Evolutionary conservation across 768 basidiomycete genomes (phyloP).

Genomic region (Leccinum rimulosum): DNA sequence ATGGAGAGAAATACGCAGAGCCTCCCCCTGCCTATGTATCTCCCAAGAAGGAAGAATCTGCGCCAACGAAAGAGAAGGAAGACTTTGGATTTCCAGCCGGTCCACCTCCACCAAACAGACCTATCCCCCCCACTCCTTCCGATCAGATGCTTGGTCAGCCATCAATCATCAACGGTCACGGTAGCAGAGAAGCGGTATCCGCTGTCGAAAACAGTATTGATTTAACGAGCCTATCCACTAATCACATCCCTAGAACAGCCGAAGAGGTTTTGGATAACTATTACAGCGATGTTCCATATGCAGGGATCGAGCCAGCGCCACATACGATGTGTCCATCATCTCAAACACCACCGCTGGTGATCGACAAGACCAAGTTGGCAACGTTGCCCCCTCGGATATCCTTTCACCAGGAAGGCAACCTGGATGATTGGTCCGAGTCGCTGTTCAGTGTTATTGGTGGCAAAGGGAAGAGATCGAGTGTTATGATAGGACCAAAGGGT

Average conservation of each 20-base stretch:
- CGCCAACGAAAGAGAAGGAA: slow-evolving; percentile 20
- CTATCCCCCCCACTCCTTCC: slow-evolving; percentile 18
- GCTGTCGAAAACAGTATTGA: neutral
- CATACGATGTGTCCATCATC: slow-evolving; percentile 4
- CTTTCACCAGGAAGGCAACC: slow-evolving; percentile 46
- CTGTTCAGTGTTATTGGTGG: slow-evolving; percentile 51
- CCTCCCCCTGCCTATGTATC: slow-evolving; percentile 50
- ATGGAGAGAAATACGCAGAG: slow-evolving; percentile 27
- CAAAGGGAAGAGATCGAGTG: slow-evolving; percentile 16
- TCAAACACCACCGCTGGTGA: slow-evolving; percentile 33
- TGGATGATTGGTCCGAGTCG: slow-evolving; percentile 54
- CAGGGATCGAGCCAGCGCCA: slow-evolving; percentile 8
- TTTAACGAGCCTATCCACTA: neutral
- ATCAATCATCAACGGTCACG: slow-evolving; percentile 3
- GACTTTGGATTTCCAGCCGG: neutral
- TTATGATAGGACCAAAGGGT: neutral
- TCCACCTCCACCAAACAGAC: slow-evolving; percentile 15
- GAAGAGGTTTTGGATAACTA: slow-evolving; percentile 30
- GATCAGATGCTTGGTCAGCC: slow-evolving; percentile 2
- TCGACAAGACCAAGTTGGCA: slow-evolving; percentile 26
- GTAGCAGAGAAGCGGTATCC: neutral
- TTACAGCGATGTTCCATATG: slow-evolving; percentile 9
- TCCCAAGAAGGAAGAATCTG: slow-evolving; percentile 9
- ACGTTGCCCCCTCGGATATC: slow-evolving; percentile 52
- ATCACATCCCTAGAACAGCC: slow-evolving; percentile 22